These are phyloP conservation scores for Ogataea zsoltii DNA, from an alignment of 805 yeast species.

Conservation along the genomic window DNA sequence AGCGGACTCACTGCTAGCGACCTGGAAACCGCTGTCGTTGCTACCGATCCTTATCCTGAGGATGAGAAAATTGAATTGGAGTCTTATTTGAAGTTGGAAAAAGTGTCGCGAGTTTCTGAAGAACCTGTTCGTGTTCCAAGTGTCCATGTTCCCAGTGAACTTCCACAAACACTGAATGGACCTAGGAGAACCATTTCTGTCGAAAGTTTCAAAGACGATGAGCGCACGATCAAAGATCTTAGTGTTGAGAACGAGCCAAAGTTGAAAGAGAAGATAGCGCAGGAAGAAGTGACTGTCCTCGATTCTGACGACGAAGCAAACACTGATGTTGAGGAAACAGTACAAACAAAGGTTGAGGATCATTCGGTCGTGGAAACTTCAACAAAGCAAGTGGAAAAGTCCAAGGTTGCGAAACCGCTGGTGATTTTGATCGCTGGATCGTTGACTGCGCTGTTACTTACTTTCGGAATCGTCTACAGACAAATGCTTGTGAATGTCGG, in stretches of 20 bases:
- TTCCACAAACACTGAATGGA: slow-evolving; percentile 12
- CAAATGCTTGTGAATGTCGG: slow-evolving; percentile 66
- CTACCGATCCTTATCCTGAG: neutral
- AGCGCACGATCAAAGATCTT: slow-evolving; percentile 15
- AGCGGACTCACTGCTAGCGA: neutral
- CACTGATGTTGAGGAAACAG: slow-evolving; percentile 5
- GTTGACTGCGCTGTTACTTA: slow-evolving; percentile 40
- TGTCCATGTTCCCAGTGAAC: slow-evolving; percentile 3
- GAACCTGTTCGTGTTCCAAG: no score
- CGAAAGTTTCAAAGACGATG: slow-evolving; percentile 23
- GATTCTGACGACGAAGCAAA: slow-evolving; percentile 2
- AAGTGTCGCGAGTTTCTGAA: neutral
- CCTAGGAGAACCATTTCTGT: slow-evolving; percentile 26
- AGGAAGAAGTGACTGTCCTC: neutral
- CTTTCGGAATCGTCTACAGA: slow-evolving; percentile 52
- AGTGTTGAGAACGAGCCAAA: slow-evolving; percentile 20
- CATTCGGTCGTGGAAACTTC: neutral
- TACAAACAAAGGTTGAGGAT: neutral
- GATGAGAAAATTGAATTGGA: neutral
- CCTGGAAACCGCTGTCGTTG: neutral
- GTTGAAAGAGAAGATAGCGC: neutral
- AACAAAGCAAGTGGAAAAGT: neutral
- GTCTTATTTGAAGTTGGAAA: neutral
- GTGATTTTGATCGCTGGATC: slow-evolving; percentile 13
- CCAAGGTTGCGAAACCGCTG: neutral